Conservation (phyloP, 805 yeast species). For the Yamadazyma olivae region DNA sequence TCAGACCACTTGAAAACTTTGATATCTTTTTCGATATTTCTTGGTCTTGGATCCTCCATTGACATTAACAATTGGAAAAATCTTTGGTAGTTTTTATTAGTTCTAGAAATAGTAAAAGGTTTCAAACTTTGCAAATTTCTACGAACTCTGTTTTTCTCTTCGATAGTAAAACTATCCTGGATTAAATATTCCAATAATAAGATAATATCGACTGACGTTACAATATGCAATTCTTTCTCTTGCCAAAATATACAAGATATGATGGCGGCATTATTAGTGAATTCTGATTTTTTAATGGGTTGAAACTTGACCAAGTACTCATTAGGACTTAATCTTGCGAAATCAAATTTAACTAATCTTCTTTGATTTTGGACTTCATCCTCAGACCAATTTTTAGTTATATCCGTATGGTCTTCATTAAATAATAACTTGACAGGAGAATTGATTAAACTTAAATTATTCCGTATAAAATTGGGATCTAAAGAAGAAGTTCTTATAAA, state of each 20-base stretch:
- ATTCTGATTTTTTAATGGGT: slow-evolving; percentile 32
- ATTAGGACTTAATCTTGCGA: slow-evolving; percentile 30
- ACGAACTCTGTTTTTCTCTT: slow-evolving; percentile 68
- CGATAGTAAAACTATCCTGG: slow-evolving; percentile 53
- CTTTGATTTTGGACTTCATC: slow-evolving; percentile 42
- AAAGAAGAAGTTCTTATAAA: slow-evolving; percentile 22
- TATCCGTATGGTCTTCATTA: slow-evolving; percentile 27
- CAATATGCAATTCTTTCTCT: slow-evolving; percentile 44
- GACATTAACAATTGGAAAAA: slow-evolving; percentile 49
- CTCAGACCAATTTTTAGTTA: slow-evolving; percentile 46
- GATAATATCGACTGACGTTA: slow-evolving; percentile 66
- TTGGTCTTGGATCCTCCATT: slow-evolving; percentile 60
- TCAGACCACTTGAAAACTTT: slow-evolving; percentile 63
- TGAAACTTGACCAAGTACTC: slow-evolving; percentile 33
- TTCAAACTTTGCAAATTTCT: slow-evolving; percentile 62
- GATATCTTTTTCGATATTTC: slow-evolving; percentile 68
- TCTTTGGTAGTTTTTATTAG: slow-evolving; percentile 26
- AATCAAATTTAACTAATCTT: slow-evolving; percentile 47
- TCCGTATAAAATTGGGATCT: slow-evolving; percentile 18
- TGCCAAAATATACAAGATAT: slow-evolving; percentile 61
- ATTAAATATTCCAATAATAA: slow-evolving; percentile 55
- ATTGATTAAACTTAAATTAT: slow-evolving; percentile 17
- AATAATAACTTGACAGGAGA: slow-evolving; percentile 27
- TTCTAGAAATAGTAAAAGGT: slow-evolving; percentile 57
- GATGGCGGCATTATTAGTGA: slow-evolving; percentile 40